A percentile compares a stretch with the other conserved stretches of the same genome.
These are phyloP conservation scores for Malassezia furfur DNA, from an alignment of 1,284 basidiomycete genomes.

Conservation along the genomic window DNA sequence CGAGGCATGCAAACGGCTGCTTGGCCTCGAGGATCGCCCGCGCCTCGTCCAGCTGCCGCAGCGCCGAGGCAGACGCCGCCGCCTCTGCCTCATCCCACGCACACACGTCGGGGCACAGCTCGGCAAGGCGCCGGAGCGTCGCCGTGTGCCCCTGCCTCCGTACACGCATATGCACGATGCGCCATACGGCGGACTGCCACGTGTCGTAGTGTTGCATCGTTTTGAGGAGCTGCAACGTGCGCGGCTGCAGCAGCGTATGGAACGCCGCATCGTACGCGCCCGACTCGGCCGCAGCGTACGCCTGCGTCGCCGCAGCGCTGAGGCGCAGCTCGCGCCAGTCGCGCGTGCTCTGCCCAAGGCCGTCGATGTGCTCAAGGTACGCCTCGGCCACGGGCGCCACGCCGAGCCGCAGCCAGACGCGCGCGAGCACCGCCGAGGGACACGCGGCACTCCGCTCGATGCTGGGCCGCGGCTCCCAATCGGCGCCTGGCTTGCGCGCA, in stretches of 20 bases:
- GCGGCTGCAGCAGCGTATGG: neutral
- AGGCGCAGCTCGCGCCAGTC: neutral
- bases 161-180: slow-evolving; percentile 6
- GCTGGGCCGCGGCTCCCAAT: slow-evolving; percentile 19
- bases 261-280: slow-evolving; percentile 9
- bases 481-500: neutral
- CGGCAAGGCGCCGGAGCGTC: slow-evolving; percentile 1
- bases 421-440: slow-evolving; percentile 14
- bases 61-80: neutral
- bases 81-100: neutral
- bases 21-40: neutral
- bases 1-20: slow-evolving; percentile 11
- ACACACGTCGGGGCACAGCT: slow-evolving; percentile 4
- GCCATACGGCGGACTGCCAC: slow-evolving; percentile 13
- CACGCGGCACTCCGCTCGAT: slow-evolving; percentile 15
- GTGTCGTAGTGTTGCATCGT: neutral
- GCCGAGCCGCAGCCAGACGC: slow-evolving; percentile 13
- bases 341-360: neutral
- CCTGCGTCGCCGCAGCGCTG: slow-evolving; percentile 1
- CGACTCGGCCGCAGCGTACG: slow-evolving; percentile 2
- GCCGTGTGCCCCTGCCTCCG: slow-evolving; percentile 6
- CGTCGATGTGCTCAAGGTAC: slow-evolving; percentile 7
- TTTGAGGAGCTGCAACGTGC: neutral
- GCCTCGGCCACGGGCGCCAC: slow-evolving; percentile 5
- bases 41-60: slow-evolving; percentile 5